Base-by-base conservation (phyloP, 352 stramenopile species). In the Detonula confervacea region DNA sequence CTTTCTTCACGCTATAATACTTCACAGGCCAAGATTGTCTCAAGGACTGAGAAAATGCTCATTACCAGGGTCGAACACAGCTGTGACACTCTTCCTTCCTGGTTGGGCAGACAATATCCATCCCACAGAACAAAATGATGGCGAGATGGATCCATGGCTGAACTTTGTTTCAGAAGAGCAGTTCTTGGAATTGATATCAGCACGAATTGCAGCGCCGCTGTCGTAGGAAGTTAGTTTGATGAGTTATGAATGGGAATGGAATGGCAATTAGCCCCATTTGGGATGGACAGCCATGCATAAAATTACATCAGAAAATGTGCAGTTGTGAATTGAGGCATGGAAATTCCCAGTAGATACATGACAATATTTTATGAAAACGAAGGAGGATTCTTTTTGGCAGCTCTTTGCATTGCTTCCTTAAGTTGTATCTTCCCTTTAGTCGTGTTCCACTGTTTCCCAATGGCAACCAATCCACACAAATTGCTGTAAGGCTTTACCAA, bases 91-190 rank as follows among this genome's bases (percentile, higher is more conserved):
- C 9, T 68, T 78, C 39, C 52, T 86, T 35, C 60, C 72, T 44
- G 33, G 59, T 18, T 83, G 67, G 73, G 51, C 62, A 29, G 25
- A 70, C 25, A 81, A 72, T 55, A 52, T 77, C 46, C 56, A 80
- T 66, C 61, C 47, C 42, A 49, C 55, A 35, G 57, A 86, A 44
- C 29, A 62, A 30, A 78, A 81, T 69, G 68, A 81, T 54, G 67
- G 60, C 7, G 68, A 81, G 59, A 83, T 82, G 73, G 74, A 86
- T 69, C 73, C 79, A 22, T 81, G 67, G 79, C n/a, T 83, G 51
- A 83, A 83, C 72, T 56, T 80, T 12, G 35, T 76, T 0, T 66
- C 62, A 18, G 73, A 81, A 42, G 55, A 69, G 22, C 47, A 83
- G 60, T 57, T 86, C 30, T n/a, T 71, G 14, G 68, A 83, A 59